Evolutionary conservation across 78 protist species (phyloP).

Genomic region (Pigoraptor vietnamica): DNA sequence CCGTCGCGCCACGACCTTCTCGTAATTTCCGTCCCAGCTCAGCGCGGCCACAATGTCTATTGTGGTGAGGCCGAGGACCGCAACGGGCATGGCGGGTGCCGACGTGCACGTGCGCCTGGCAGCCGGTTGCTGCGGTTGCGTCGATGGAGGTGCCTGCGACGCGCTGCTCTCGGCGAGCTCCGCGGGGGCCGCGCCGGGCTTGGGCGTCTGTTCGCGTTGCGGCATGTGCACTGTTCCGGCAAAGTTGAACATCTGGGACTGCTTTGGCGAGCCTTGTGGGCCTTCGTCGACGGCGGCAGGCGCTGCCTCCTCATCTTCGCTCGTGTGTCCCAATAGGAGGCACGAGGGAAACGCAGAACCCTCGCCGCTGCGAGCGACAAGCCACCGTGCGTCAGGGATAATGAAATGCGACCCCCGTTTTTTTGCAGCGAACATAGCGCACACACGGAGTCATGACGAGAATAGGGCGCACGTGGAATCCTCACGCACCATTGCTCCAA

Average conservation of each 20-base stretch:
- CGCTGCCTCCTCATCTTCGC: not conserved
- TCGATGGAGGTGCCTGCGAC: not conserved
- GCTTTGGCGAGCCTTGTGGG: not conserved
- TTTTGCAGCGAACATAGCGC: too few species aligned
- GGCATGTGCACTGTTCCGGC: not conserved
- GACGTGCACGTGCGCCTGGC: not conserved
- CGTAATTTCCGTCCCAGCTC: not conserved
- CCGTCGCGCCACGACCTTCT: not conserved
- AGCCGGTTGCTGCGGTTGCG: not conserved
- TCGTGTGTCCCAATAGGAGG: not conserved
- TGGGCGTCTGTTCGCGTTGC: not conserved
- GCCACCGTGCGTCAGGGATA: too few species aligned
- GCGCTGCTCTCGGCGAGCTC: too few species aligned
- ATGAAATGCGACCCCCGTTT: too few species aligned
- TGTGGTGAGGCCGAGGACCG: not conserved
- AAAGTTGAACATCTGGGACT: not conserved
- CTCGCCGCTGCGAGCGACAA: too few species aligned
- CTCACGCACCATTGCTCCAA: not conserved
- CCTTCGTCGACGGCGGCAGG: not conserved
- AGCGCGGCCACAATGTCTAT: not conserved
- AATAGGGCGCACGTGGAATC: not conserved
- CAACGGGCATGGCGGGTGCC: not conserved
- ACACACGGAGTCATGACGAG: not conserved
- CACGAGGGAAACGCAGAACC: too few species aligned
- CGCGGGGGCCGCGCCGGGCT: not conserved